These are phyloP conservation scores for Wickerhamiella azyma DNA, from an alignment of 805 yeast genomes.

Conservation along the genomic window DNA sequence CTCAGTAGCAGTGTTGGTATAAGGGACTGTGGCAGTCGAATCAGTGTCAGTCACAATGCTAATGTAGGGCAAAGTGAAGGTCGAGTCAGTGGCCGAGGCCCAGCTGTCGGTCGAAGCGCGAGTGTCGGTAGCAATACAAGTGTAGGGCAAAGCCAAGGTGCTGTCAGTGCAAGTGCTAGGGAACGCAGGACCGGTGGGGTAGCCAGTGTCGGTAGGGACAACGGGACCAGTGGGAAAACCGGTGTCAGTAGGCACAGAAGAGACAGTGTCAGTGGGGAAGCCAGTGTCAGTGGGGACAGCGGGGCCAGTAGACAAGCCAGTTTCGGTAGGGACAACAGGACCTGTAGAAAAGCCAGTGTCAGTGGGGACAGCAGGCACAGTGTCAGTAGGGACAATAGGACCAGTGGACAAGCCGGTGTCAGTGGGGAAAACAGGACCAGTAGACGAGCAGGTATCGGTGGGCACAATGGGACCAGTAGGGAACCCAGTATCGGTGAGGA, in stretches of 20 bases:
- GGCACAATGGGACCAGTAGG: no score
- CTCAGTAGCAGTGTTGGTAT: not conserved
- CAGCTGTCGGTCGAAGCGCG: not conserved
- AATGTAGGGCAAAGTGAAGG: not conserved
- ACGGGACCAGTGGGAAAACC: not conserved
- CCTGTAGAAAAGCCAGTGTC: no score
- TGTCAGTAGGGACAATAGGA: no score
- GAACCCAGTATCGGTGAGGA: no score
- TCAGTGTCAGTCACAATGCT: not conserved
- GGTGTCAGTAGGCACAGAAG: not conserved
- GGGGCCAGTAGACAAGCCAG: not conserved
- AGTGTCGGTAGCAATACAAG: not conserved
- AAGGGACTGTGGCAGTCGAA: not conserved
- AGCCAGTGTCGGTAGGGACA: not conserved
- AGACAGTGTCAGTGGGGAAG: not conserved
- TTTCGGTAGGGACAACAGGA: no score
- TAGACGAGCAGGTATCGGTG: no score
- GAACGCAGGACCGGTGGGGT: not conserved
- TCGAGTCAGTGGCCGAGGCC: not conserved
- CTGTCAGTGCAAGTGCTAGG: not conserved
- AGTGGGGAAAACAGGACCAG: no score
- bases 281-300: no score
- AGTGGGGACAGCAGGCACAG: no score
- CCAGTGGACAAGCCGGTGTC: no score
- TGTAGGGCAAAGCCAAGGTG: not conserved